Base-by-base conservation (phyloP, 2,329 filamentous ascomycete genomes). In the Monilinia aucupariae region DNA sequence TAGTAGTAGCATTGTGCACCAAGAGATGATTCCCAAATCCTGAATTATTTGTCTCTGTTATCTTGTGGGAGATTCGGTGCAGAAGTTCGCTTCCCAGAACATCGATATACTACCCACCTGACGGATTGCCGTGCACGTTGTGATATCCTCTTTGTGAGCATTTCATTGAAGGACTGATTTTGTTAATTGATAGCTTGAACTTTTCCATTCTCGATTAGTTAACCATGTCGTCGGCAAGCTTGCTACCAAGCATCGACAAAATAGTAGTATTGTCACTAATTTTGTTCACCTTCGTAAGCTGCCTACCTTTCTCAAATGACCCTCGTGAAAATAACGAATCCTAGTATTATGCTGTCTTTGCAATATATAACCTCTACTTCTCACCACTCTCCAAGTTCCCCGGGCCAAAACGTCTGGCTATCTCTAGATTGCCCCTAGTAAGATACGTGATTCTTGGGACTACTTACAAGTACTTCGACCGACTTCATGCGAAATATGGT, bases 381-480 rank as follows among this genome's bases (percentile, higher is more conserved):
- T 73, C 76, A 48, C 74, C 72, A 3, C 65, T 73, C 1, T 67
- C 70, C 9, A 70, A 70, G 25, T 75, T 70, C 55, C 73, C 70
- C 0, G 73, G 74, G 1, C 75, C 74, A 3, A 68, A 64, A 25
- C 45, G 53, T 17, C 63, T 59, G 25, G 65, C 70, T 13, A 51
- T 65, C 2, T 65, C 61, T 10, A 51, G 61, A 17, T 25, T 66
- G 4, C 64, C 63, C 2, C 47, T 25, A n/a, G 41, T 58, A 17
- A 20, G 49, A 22, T 41, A 50, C 13, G 53, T 55, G 0, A 54
- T 68, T 15, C 25, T 45, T 25, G 64, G 66, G 22, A 58, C 45
- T 9, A 43, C 45, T n/a, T 50, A 56, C 8, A 59, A 55, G 47
- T 64, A 56, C 32, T 41, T 68, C 25, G 37, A 34, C 15, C 27